Evolutionary conservation across 169 alveolate genomes (phyloP), one percentile per base, ranked within the genome.

Genomic region (Plasmodium vivax): DNA sequence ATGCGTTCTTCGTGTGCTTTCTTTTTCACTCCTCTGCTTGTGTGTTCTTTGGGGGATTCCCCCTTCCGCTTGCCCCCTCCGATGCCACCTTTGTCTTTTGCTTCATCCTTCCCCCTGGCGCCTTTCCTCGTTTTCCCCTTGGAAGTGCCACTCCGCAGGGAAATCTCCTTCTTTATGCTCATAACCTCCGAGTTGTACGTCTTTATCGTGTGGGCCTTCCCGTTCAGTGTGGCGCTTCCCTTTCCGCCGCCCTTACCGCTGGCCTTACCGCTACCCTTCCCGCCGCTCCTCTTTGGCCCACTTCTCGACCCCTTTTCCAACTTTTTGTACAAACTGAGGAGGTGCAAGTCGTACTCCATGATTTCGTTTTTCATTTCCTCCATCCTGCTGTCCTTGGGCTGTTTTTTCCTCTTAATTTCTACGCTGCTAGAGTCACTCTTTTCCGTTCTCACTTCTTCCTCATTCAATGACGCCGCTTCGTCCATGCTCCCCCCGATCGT

Each of bases 341-440:
- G 68, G 71, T 87, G 79, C 38, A 87, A 47, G 71, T 87, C 93
- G 41, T 68, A 87, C 34, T 74, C 87, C 79, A 75, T 77, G 23
- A 87, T 87, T 77, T 87, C 85, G 54, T 75, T 87, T 87, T 56
- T 87, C 47, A 87, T 32, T 10, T 75, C 68, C 43, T 87, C 93
- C 51, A 77, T 75, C 36, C 77, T 87, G 34, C 47, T 75, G 8
- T 75, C 72, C 45, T 87, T 77, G 43, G 43, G 4, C 81, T 51
- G 62, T 51, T 77, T 75, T 85, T n/a, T 51, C 58, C 73, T 85
- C 19, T 43, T 30, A 23, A 16, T 27, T 51, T n/a, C 93, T 47
- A 47, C 75, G 38, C 58, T 51, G 23, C 51, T 74, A 62, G 30
- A 16, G 27, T 27, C 7, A 43, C 34, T 85, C 56, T 38, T 74